Evolutionary conservation across 2,329 filamentous ascomycete genomes (phyloP), one percentile per base, ranked within the genome.

Genomic region (Coleophoma crateriformis): DNA sequence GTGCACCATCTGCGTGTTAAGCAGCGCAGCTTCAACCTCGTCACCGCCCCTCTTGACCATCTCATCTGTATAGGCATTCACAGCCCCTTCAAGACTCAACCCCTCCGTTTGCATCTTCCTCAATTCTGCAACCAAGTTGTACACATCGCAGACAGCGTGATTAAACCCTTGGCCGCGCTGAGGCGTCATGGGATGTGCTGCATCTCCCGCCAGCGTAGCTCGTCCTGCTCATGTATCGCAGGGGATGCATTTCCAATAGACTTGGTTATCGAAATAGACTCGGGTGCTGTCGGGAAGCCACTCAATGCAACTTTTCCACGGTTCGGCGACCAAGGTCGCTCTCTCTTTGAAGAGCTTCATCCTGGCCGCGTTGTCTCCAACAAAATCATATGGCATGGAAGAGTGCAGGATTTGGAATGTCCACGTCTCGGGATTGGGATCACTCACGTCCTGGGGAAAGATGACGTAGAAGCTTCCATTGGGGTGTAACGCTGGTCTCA

Each of bases 381-480:
- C 37, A 17, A 39, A 39, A 12, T 39, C 37, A 39, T 39, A 5
- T 15, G 37, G 37, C 37, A 39, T 17, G 19, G 37, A 17, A 17
- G 37, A 72, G 17, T 71, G 73, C 48, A 74, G 69, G 58, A 75
- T 74, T 60, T 70, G 72, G 56, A 70, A 69, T 54, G 62, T 63
- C 70, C 70, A 71, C 5, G 59, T 61, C 15, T 68, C 66, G 2
- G 70, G 70, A 13, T 64, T 52, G 41, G 66, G 60, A 5, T 63
- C 56, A 4, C 60, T 67, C 50, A 72, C 64, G 11, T 72, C 68
- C 56, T 67, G 61, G 13, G 67, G 65, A 42, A 75, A 69, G 60
- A 72, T 71, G 22, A 67, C 65, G 48, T 74, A 69, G 39, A 62
- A 64, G 50, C 70, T 67, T 20, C 62, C 62, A 3, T 72, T 72